Conservation (phyloP, 148 eudicot species). For the Tetragonia tetragonoides region DNA sequence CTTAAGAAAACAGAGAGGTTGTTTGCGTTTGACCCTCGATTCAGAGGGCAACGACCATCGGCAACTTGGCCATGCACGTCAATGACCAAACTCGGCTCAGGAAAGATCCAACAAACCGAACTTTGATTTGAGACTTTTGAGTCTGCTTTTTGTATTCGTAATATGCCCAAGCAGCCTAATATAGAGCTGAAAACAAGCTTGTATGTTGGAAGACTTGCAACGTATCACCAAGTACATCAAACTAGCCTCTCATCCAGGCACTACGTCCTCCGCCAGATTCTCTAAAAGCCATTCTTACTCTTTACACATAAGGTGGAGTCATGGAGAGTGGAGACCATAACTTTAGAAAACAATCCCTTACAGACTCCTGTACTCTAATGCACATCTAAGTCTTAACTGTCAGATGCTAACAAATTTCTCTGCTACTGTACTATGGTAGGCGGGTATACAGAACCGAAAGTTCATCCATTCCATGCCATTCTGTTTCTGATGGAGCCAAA, state of each 20-base stretch:
- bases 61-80: not conserved
- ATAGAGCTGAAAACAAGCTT: not conserved
- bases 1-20: no score
- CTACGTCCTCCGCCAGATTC: no score
- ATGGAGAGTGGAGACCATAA: not conserved
- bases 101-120: not conserved
- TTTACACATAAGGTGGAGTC: not conserved
- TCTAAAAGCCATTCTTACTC: no score
- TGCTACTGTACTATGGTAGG: not conserved
- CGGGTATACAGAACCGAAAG: no score
- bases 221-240: not conserved
- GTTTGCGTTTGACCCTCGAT: no score
- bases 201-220: no score
- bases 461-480: no score
- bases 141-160: no score
- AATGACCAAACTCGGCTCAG: no score
- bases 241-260: not conserved
- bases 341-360: constrained; percentile 17
- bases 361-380: constrained; percentile 8
- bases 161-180: not conserved
- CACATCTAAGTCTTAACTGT: not conserved
- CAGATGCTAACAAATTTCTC: not conserved
- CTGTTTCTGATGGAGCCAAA: no score
- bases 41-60: not conserved
- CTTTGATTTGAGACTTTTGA: no score